Conservation (phyloP, 306 rosid genomes). For the Spatholobus suberectus region DNA sequence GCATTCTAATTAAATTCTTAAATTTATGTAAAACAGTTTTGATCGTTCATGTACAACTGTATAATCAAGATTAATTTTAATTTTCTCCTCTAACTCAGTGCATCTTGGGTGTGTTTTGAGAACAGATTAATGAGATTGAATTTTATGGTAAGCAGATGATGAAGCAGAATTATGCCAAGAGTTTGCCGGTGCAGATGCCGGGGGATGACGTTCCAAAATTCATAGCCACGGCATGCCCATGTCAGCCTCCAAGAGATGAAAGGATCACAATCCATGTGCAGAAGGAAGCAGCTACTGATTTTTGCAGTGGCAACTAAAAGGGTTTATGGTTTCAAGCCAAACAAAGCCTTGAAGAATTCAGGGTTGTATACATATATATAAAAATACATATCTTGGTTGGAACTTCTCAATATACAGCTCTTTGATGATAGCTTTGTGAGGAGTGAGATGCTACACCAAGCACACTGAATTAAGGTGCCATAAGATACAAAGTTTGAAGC, state of each 20-base stretch:
- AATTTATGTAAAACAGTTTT: background rate
- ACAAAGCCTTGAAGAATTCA: constrained; percentile 20
- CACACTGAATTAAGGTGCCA: constrained; percentile 8
- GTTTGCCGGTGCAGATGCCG: constrained; percentile 80
- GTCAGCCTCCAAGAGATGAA: constrained; percentile 58
- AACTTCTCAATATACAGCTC: constrained; percentile 20
- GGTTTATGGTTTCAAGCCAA: background rate
- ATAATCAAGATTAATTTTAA: background rate
- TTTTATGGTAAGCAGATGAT: constrained; percentile 44
- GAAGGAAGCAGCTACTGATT: constrained; percentile 31
- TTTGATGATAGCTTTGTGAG: constrained; percentile 29
- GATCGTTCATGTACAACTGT: background rate
- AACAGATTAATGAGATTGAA: too few species aligned
- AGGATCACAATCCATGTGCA: constrained; percentile 49
- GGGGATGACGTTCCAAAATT: constrained; percentile 83
- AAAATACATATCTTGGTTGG: background rate
- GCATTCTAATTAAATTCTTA: background rate
- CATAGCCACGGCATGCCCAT: constrained; percentile 76
- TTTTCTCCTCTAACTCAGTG: too few species aligned
- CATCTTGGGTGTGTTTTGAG: too few species aligned
- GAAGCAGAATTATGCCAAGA: constrained; percentile 47
- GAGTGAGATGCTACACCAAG: constrained; percentile 33
- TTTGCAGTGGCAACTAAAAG: constrained; percentile 20
- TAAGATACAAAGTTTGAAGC: constrained; percentile 16
- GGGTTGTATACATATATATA: background rate